Evolutionary conservation across 169 alveolate genomes (phyloP), one percentile per base, ranked within the genome.

Genomic region (Eimeria acervulina): DNA sequence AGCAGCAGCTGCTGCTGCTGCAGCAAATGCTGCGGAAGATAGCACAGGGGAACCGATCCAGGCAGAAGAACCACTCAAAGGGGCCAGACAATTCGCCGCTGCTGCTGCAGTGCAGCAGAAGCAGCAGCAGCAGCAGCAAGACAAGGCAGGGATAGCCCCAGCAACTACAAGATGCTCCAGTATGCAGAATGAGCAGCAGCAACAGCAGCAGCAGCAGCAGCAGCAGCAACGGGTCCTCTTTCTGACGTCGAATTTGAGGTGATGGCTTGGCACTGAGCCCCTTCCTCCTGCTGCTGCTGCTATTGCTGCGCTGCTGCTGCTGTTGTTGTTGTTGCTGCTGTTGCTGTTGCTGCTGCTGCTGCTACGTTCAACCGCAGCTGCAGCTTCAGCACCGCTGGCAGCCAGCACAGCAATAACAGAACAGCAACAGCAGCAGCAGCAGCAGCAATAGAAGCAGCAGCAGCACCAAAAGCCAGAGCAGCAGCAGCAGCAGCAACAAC

Each of bases 151-250:
- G 28, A 23, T 19, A 72, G 47, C 83, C 26, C 42, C 83, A 13
- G 23, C 44, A 26, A 72, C 40, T 13, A 23, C 28, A 47, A 47
- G 55, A 47, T 47, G 55, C 55, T 47, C 19, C 55, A 47, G 55
- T 47, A 12, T 47, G 26, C 88, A 40, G 61, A 47, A 78, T 28
- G 42, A n/a, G n/a, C n/a, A n/a, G n/a, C n/a, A n/a, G n/a, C n/a
- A n/a, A n/a, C n/a, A 42, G 88, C 63, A 40, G 88, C 88, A 78
- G 51, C 83, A 72, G 88, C 88, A 78, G 88, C 88, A 42, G 88
- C 88, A 78, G 88, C 88, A 78, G 88, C 88, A 78, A 38, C 31
- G 88, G 4, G 61, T 78, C 21, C 88, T 78, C 33, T 42, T 78
- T 38, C 38, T 78, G 61, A 78, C 88, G 55, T 78, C 88, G 88